Percentiles rank a stretch among this genome's conserved stretches.
Evolutionary conservation across 495 filamentous ascomycete species (phyloP).

Genomic region (Penicillium atrosanguineum): DNA sequence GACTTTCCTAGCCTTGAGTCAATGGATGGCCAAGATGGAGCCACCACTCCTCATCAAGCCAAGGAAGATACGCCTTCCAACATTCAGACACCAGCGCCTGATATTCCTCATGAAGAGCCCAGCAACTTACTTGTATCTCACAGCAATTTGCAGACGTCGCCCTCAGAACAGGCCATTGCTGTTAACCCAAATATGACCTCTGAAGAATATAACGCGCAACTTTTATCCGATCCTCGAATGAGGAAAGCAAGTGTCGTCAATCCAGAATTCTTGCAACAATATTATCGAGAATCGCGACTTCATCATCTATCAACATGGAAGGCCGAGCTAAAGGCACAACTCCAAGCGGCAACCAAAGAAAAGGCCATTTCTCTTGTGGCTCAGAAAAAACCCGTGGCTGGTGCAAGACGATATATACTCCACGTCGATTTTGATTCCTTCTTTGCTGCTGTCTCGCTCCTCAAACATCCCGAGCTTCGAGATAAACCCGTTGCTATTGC

Average conservation of each 20-base stretch:
- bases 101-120: background rate
- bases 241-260: slow-evolving; percentile 83
- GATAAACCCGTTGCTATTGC: slow-evolving; percentile 89
- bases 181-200: slow-evolving; percentile 60
- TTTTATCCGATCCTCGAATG: slow-evolving; percentile 78
- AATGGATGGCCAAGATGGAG: slow-evolving; percentile 16
- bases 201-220: slow-evolving; percentile 84
- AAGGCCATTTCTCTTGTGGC: slow-evolving; percentile 54
- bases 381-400: slow-evolving; percentile 48
- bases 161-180: slow-evolving; percentile 9
- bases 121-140: background rate
- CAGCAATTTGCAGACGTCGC: slow-evolving; percentile 8
- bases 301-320: slow-evolving; percentile 97
- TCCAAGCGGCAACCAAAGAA: slow-evolving; percentile 74
- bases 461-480: slow-evolving; percentile 69
- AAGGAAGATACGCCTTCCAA: background rate
- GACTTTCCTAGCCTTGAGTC: slow-evolving; percentile 43
- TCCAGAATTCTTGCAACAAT: slow-evolving; percentile 89
- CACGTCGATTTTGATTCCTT: slow-evolving; percentile 98
- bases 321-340: slow-evolving; percentile 81
- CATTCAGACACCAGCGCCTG: background rate
- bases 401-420: slow-evolving; percentile 77
- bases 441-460: slow-evolving; percentile 88
- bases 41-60: background rate
- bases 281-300: slow-evolving; percentile 87